A percentile compares a stretch with the other conserved stretches of the same genome.
phyloP scores from a whole-genome alignment of 129 eudicot species.

The Calendula officinalis region DNA sequence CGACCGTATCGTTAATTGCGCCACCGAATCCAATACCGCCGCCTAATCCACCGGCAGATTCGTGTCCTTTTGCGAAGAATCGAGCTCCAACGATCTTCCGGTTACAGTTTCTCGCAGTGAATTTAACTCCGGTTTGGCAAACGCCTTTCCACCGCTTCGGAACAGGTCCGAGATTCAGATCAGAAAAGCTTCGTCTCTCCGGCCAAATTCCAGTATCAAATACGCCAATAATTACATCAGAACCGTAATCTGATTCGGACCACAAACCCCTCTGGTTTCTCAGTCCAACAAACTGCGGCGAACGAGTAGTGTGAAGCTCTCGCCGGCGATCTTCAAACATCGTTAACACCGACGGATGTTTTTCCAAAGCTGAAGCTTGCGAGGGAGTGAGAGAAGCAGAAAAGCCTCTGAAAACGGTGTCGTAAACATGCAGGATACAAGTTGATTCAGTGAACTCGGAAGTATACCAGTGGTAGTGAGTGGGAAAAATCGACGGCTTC shows the following conservation, averaged over 20 bases:
- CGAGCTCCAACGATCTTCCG: slow-evolving; percentile 68
- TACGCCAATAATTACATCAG: slow-evolving; percentile 69
- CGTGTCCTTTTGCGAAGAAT: slow-evolving; percentile 72
- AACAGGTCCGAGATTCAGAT: slow-evolving; percentile 70
- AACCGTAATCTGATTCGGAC: slow-evolving; percentile 88
- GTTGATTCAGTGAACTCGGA: slow-evolving; percentile 57
- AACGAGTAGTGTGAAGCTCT: slow-evolving; percentile 74
- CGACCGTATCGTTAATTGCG: slow-evolving; percentile 57
- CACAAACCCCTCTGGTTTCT: slow-evolving; percentile 75
- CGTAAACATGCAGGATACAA: slow-evolving; percentile 65
- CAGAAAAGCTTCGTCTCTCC: slow-evolving; percentile 79
- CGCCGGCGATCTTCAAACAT: slow-evolving; percentile 65
- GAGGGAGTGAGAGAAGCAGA: slow-evolving; percentile 61
- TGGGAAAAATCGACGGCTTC: slow-evolving; percentile 79
- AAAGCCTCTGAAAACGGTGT: slow-evolving; percentile 81
- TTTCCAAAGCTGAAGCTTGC: slow-evolving; percentile 34
- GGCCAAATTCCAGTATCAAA: slow-evolving; percentile 90
- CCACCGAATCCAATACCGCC: slow-evolving; percentile 55
- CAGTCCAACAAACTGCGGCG: slow-evolving; percentile 75
- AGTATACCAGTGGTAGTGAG: slow-evolving; percentile 86
- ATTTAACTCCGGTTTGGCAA: slow-evolving; percentile 54
- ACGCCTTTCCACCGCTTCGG: slow-evolving; percentile 70
- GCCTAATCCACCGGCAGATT: slow-evolving; percentile 56
- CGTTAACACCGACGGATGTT: slow-evolving; percentile 60
- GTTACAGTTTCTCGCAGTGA: slow-evolving; percentile 48